These are phyloP conservation scores for Colletotrichum navitas DNA, from an alignment of 2,329 filamentous ascomycete species.

Conservation along the genomic window DNA sequence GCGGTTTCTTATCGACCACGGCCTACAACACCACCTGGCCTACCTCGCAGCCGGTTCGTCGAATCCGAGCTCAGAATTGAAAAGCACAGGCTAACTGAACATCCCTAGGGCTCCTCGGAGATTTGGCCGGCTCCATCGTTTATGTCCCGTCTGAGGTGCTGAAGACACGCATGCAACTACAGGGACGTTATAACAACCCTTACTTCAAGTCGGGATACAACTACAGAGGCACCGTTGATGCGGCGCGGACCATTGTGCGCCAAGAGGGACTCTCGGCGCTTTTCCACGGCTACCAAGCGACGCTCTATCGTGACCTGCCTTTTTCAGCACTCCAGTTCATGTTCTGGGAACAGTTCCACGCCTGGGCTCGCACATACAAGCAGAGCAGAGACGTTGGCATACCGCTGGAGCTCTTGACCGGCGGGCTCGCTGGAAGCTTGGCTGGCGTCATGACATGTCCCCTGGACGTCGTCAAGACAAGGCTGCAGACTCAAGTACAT, in stretches of 20 bases:
- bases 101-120: constrained; percentile 83
- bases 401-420: constrained; percentile 87
- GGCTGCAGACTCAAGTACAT: constrained; percentile 90
- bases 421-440: constrained; percentile 89
- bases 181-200: constrained; percentile 95
- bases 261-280: constrained; percentile 87
- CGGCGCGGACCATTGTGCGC: constrained; percentile 84
- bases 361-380: constrained; percentile 82
- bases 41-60: constrained; percentile 84
- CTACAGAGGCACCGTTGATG: constrained; percentile 87
- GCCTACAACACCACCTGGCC: constrained; percentile 83
- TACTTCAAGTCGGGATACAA: constrained; percentile 96
- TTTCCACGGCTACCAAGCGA: constrained; percentile 98
- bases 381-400: constrained; percentile 87
- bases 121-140: constrained; percentile 89
- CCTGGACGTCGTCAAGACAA: constrained; percentile 96
- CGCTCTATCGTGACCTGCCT: constrained; percentile 91
- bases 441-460: constrained; percentile 96
- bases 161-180: constrained; percentile 95
- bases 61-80: background rate
- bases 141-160: constrained; percentile 98
- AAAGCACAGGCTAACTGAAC: constrained; percentile 15
- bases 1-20: constrained; percentile 85
- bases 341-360: constrained; percentile 96
- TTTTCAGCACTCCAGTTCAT: constrained; percentile 98